phyloP scores from a whole-genome alignment of 2,329 filamentous ascomycete species.

The Phyllosticta capitalensis region DNA sequence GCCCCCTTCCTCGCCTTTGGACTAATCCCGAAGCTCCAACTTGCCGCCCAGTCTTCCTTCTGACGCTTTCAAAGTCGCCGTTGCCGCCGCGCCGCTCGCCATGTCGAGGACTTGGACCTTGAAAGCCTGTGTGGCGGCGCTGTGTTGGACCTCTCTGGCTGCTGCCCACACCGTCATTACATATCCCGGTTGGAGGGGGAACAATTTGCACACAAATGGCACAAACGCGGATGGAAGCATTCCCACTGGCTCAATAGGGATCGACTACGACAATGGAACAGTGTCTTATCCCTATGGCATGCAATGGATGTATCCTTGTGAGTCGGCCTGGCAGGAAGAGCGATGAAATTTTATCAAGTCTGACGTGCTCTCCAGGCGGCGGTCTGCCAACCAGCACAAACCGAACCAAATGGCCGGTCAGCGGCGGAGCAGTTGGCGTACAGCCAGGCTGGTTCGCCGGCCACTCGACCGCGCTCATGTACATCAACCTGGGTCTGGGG shows the following conservation, averaged over 20 bases:
- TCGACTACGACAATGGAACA: conserved; percentile 32
- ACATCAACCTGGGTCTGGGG: conserved; percentile 84
- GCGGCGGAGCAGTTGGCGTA: conserved; percentile 76
- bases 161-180: conserved; percentile 73
- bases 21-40: conserved; percentile 3
- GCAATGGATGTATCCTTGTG: conserved; percentile 95
- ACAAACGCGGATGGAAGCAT: conserved; percentile 36
- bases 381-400: conserved; percentile 70
- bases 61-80: neutral
- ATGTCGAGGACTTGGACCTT: neutral
- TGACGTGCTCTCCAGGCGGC: conserved; percentile 53
- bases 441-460: conserved; percentile 96
- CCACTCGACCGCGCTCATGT: conserved; percentile 71
- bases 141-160: conserved; percentile 32
- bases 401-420: conserved; percentile 83
- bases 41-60: neutral
- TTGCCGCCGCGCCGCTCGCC: neutral
- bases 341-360: neutral
- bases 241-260: conserved; percentile 36
- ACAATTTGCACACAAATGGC: conserved; percentile 72
- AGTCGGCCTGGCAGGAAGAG: conserved; percentile 28
- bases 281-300: conserved; percentile 69
- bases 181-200: conserved; percentile 79
- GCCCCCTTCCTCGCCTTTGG: neutral
- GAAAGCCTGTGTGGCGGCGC: conserved; percentile 2